Conservation (phyloP, 495 filamentous ascomycete species). For the Melanomma pulvis-pyrius region DNA sequence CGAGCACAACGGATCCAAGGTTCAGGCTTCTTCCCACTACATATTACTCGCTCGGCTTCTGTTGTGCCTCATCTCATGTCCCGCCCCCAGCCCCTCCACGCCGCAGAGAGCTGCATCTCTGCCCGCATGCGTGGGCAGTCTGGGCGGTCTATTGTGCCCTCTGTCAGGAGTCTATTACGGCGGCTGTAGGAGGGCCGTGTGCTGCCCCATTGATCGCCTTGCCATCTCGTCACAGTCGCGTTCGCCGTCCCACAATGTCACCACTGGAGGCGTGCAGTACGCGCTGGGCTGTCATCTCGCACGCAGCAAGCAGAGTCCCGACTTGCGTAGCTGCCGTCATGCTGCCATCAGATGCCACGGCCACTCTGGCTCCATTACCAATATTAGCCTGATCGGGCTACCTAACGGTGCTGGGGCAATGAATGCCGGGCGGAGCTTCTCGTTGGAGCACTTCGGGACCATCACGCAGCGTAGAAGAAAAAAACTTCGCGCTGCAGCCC, state of each 20-base stretch:
- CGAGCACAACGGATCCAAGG: constrained; percentile 14
- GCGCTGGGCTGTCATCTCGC: constrained; percentile 34
- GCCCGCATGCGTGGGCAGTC: constrained; percentile 23
- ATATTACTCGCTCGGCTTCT: constrained; percentile 29
- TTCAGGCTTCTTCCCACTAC: constrained; percentile 3
- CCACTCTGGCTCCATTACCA: background rate
- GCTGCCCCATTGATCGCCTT: background rate
- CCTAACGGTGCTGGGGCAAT: background rate
- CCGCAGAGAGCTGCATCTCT: constrained; percentile 12
- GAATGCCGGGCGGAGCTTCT: background rate
- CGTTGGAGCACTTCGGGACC: background rate
- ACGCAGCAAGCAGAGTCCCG: constrained; percentile 32
- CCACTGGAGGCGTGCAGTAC: constrained; percentile 7
- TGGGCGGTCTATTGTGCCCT: background rate
- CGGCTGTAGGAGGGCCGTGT: too few relatives aligned
- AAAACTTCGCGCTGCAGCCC: constrained; percentile 21
- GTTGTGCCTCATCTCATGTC: constrained; percentile 22
- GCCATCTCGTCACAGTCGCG: background rate
- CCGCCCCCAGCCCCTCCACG: constrained; percentile 36
- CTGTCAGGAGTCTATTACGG: too few relatives aligned
- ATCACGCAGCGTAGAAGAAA: constrained; percentile 26
- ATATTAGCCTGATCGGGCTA: constrained; percentile 26
- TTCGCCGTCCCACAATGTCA: background rate
- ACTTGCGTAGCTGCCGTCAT: background rate
- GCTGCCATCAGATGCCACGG: background rate